Conservation (phyloP, 1,284 basidiomycete genomes). For the Ceratobasidium sp. region DNA sequence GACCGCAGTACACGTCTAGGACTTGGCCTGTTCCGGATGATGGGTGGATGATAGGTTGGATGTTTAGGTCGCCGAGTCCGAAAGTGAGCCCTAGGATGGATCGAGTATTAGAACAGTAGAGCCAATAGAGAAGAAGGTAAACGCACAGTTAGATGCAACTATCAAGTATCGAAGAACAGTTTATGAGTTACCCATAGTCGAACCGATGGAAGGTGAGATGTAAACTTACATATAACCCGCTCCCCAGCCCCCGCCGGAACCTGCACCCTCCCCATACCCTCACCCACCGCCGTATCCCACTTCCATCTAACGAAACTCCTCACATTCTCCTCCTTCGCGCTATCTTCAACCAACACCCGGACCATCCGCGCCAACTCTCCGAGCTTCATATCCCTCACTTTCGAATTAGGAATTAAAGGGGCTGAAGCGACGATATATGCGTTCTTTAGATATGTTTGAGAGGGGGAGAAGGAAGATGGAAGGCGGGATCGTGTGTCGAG, state of each 20-base stretch:
- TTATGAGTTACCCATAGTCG: neutral
- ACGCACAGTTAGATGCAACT: conserved; percentile 2
- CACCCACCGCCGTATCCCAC: neutral
- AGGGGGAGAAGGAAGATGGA: no score
- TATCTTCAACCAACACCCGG: no score
- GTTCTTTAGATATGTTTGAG: no score
- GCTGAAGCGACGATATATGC: no score
- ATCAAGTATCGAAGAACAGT: neutral
- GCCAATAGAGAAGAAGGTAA: no score
- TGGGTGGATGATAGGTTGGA: neutral
- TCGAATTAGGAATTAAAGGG: no score
- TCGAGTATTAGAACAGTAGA: no score
- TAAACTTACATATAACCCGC: conserved; percentile 13
- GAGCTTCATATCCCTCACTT: no score
- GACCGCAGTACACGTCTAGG: conserved; percentile 1
- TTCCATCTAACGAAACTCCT: neutral
- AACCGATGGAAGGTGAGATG: no score
- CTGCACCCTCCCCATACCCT: neutral
- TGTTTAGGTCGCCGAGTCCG: neutral
- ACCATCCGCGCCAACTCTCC: no score
- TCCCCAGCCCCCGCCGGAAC: neutral
- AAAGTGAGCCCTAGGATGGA: conserved; percentile 25
- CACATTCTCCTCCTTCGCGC: no score
- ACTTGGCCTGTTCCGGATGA: conserved; percentile 4
- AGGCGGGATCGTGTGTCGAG: no score